Evolutionary conservation across 257 asterid genomes (phyloP), one percentile per base, ranked within the genome.

Genomic region (Solanum peruvianum): DNA sequence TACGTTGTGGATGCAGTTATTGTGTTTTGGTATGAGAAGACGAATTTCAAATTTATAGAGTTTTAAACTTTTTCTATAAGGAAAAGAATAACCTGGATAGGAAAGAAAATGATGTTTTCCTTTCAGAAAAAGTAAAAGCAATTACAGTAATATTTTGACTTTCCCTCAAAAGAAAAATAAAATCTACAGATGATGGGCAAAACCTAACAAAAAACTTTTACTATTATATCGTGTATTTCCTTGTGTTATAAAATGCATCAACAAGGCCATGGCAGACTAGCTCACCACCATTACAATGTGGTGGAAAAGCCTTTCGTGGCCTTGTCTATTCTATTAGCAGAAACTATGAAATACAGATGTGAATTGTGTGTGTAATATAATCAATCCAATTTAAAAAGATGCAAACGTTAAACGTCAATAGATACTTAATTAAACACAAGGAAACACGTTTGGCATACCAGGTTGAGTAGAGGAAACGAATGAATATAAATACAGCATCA

Each of bases 391-490:
- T 73, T 66, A 13, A 6, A 6, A 12, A 66, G 73, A 29, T 37
- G 81, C 49, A 39, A 39, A 37, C 25, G 11, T 52, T 52, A 52
- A 18, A 75, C 45, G 21, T 75, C 82, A 39, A n/a, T 21, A 75
- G 42, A 73, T 41, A 73, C 11, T 5, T 41, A 73, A 21, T 35
- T n/a, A 37, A 73, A 11, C 31, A 73, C 29, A 41, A 73, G 49
- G 52, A 7, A 41, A 73, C 62, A 52, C 7, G 52, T 86, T 21
- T 16, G 31, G 71, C 91, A 11, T 94, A 95, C 99, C 98, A 92
- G 71, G 98, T 91, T 58, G 99, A 95, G 86, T 95, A 96, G 84
- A 96, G 93, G 91, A 92, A 95, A 20, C 98, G 94, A 82, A 95
- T 88, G 91, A 96, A 96, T 44, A 88, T 89, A 71, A 60, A 86